phyloP scores from a whole-genome alignment of 2,329 filamentous ascomycete species.

The Stenocarpella maydis region DNA sequence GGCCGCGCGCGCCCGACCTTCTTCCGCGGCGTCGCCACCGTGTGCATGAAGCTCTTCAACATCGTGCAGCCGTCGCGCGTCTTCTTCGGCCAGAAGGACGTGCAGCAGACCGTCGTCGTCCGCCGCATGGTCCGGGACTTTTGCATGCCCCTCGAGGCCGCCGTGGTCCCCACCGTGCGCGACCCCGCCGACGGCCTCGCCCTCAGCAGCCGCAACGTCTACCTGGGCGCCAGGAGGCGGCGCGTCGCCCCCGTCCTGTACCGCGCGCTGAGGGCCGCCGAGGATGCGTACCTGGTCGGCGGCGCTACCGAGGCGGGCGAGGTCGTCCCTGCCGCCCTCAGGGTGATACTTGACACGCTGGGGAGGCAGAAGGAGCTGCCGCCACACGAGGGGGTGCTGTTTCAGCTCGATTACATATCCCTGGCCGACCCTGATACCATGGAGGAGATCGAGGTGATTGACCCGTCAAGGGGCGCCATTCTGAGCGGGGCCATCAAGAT shows the following conservation, averaged over 20 bases:
- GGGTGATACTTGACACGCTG: conserved; percentile 62
- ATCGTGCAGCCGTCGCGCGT: conserved; percentile 79
- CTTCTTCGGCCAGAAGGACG: conserved; percentile 97
- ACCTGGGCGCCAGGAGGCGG: conserved; percentile 80
- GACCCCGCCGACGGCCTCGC: conserved; percentile 78
- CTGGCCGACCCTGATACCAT: conserved; percentile 86
- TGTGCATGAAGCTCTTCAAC: conserved; percentile 94
- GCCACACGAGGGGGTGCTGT: conserved; percentile 69
- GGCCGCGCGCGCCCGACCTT: conserved; percentile 89
- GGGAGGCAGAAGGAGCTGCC: conserved; percentile 68
- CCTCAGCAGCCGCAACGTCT: conserved; percentile 92
- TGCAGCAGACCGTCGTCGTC: conserved; percentile 94
- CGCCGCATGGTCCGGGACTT: conserved; percentile 89
- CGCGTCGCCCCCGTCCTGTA: conserved; percentile 76
- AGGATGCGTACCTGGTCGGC: conserved; percentile 65
- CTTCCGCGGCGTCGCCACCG: conserved; percentile 93
- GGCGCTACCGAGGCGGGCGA: conserved; percentile 65
- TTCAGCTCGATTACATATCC: conserved; percentile 92
- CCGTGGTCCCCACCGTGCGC: conserved; percentile 77
- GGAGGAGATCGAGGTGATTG: conserved; percentile 77
- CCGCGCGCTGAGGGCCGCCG: conserved; percentile 74
- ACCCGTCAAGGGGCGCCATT: conserved; percentile 77
- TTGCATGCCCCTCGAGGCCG: conserved; percentile 77
- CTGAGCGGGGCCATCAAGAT: conserved; percentile 93
- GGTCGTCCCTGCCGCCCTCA: conserved; percentile 76